phyloP scores from a whole-genome alignment of 805 yeast genomes.

The Debaryomyces tyrocola region DNA sequence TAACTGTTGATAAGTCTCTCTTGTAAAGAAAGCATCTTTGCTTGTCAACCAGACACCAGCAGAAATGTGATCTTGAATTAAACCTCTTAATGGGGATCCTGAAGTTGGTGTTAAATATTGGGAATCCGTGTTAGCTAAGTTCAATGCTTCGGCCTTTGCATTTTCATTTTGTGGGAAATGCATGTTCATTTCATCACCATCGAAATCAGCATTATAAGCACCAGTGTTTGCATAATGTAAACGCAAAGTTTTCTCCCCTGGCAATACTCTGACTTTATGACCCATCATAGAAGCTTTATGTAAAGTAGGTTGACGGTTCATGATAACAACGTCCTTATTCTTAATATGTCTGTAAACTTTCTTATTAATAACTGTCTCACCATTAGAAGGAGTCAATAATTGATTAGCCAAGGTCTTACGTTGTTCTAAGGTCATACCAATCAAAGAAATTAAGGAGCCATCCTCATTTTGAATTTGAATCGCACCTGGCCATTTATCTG shows the following conservation, averaged over 20 bases:
- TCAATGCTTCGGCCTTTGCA: slow-evolving; percentile 93
- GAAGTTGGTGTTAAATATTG: slow-evolving; percentile 98
- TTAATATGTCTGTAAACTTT: slow-evolving; percentile 93
- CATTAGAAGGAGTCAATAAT: slow-evolving; percentile 79
- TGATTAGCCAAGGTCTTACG: slow-evolving; percentile 95
- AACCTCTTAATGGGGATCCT: slow-evolving; percentile 97
- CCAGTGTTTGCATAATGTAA: slow-evolving; percentile 98
- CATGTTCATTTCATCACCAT: slow-evolving; percentile 99
- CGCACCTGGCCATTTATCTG: slow-evolving; percentile 99
- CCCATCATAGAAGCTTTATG: slow-evolving; percentile 99
- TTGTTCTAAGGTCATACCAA: slow-evolving; percentile 90
- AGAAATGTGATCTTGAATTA: slow-evolving; percentile 97
- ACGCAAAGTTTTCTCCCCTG: slow-evolving; percentile 95
- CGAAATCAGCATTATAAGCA: slow-evolving; percentile 98
- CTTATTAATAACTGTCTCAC: slow-evolving; percentile 70
- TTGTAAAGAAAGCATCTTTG: slow-evolving; percentile 86
- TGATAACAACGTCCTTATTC: slow-evolving; percentile 91
- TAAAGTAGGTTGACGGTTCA: slow-evolving; percentile 99
- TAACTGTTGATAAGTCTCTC: slow-evolving; percentile 91
- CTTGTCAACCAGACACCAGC: slow-evolving; percentile 99
- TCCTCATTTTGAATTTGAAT: slow-evolving; percentile 94
- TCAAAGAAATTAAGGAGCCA: slow-evolving; percentile 76
- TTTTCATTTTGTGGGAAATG: slow-evolving; percentile 98
- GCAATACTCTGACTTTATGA: slow-evolving; percentile 93
- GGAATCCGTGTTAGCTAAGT: slow-evolving; percentile 94